Evolutionary conservation across 1,284 basidiomycete species (phyloP).

Genomic region (Cronartium ribicola): DNA sequence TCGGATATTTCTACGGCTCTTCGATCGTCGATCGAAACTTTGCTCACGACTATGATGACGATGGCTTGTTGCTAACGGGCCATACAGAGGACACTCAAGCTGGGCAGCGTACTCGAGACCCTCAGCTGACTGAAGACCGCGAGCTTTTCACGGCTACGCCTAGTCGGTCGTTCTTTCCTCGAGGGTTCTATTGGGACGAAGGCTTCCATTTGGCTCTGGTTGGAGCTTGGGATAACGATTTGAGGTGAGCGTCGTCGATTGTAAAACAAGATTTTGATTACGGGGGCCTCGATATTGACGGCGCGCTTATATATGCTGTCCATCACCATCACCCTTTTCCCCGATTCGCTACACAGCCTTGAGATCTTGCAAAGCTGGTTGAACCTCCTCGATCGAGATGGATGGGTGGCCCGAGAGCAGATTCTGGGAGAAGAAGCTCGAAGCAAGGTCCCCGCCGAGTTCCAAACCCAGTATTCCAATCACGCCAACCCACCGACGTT

Average conservation of each 20-base stretch:
- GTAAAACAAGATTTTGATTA: too few relatives aligned
- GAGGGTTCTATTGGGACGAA: slow-evolving; percentile 98
- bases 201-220: slow-evolving; percentile 89
- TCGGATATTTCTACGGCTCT: slow-evolving; percentile 89
- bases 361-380: slow-evolving; percentile 88
- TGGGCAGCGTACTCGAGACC: slow-evolving; percentile 49
- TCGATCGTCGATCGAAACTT: slow-evolving; percentile 80
- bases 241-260: slow-evolving; percentile 58
- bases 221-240: slow-evolving; percentile 83
- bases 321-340: neutral
- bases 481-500: slow-evolving; percentile 92
- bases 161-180: slow-evolving; percentile 88
- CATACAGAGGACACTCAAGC: slow-evolving; percentile 53
- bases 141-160: slow-evolving; percentile 86
- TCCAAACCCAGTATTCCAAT: slow-evolving; percentile 84
- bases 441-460: slow-evolving; percentile 78
- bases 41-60: slow-evolving; percentile 76
- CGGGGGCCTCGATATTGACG: neutral
- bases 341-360: slow-evolving; percentile 57
- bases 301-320: neutral
- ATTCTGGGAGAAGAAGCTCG: slow-evolving; percentile 91
- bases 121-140: slow-evolving; percentile 67
- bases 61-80: slow-evolving; percentile 51
- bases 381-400: slow-evolving; percentile 79
- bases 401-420: slow-evolving; percentile 92